phyloP scores from a whole-genome alignment of 352 stramenopile species.

The Aphanomyces cochlioides region DNA sequence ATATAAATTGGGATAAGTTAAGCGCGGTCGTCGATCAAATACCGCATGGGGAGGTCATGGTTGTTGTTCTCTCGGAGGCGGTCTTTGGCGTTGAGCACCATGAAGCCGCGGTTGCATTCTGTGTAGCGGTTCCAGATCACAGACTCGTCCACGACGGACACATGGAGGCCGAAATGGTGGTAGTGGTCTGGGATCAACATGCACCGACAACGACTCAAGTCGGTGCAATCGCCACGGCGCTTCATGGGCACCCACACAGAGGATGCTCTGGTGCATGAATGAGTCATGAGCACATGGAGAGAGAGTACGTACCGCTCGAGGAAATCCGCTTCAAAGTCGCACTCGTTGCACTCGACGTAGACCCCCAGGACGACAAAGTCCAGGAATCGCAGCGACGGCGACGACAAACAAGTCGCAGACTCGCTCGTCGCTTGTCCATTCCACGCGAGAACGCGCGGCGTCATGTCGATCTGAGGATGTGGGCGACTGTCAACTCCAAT shows the following conservation, averaged over 20 bases:
- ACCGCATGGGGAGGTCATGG: slow-evolving; percentile 1
- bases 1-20: slow-evolving; percentile 2
- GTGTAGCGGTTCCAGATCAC: slow-evolving; percentile 75
- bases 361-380: slow-evolving; percentile 60
- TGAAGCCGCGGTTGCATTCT: slow-evolving; percentile 58
- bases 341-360: slow-evolving; percentile 58
- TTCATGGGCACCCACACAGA: slow-evolving; percentile 66
- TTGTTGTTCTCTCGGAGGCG: not conserved
- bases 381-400: slow-evolving; percentile 52
- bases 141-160: slow-evolving; percentile 66
- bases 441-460: slow-evolving; percentile 47
- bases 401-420: slow-evolving; percentile 32
- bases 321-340: slow-evolving; percentile 75
- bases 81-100: slow-evolving; percentile 42
- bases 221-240: slow-evolving; percentile 46
- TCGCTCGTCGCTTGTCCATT: slow-evolving; percentile 46
- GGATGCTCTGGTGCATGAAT: slow-evolving; percentile 13
- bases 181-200: slow-evolving; percentile 69
- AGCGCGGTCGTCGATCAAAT: slow-evolving; percentile 2
- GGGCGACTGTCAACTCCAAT: too few species aligned
- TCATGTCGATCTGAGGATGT: slow-evolving; percentile 30
- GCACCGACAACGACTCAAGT: slow-evolving; percentile 58
- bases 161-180: slow-evolving; percentile 58
- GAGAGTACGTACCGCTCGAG: slow-evolving; percentile 45
- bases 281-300: too few species aligned